Base-by-base conservation (phyloP, 768 basidiomycete genomes). In the Arthromyces matolae region DNA sequence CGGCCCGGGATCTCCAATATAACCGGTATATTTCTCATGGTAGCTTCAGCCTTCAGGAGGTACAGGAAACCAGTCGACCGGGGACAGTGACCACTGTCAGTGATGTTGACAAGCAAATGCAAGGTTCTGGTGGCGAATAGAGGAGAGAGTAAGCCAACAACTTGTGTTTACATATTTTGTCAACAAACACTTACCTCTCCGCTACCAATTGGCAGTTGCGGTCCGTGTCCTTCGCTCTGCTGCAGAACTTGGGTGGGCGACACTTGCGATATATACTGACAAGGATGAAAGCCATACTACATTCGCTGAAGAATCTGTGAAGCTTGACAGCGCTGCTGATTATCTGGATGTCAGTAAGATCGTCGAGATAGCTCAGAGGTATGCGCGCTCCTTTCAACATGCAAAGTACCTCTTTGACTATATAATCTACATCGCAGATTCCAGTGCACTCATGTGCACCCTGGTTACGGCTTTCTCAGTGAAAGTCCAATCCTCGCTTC, bases 221-320 rank as follows among this genome's bases (percentile, higher is more conserved):
- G 81, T 93, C 54, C 84, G 91, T 58, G 83, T 94, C 34, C 84
- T 94, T 71, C 81, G 89, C 54, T 85, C 89, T 1, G 87, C 91
- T 38, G 41, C 41, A 42, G 41, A 42, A 22, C 28, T 42, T 19
- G 43, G 49, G 24, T 91, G 93, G 89, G 77, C 80, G 56, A 91
- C 89, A 25, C 90, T 92, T 35, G 86, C 91, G 9, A 82, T 93
- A 61, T 93, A 88, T 71, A 91, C 84, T 1, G 84, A 89, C 56
- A 81, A 84, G 45, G 89, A 92, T 62, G 85, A 86, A 57, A 87
- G 93, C 65, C 73, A 84, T 57, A 83, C 87, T 49, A 83, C 86
- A 1, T 79, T 90, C 49, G 87, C 93, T 61, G 83, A 91, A 58
- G 86, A 87, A 43, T 86, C 86, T 10, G 86, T 89, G 61, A 90